Base-by-base conservation (phyloP, 345 rosid species). In the Geranium rotundifolium region DNA sequence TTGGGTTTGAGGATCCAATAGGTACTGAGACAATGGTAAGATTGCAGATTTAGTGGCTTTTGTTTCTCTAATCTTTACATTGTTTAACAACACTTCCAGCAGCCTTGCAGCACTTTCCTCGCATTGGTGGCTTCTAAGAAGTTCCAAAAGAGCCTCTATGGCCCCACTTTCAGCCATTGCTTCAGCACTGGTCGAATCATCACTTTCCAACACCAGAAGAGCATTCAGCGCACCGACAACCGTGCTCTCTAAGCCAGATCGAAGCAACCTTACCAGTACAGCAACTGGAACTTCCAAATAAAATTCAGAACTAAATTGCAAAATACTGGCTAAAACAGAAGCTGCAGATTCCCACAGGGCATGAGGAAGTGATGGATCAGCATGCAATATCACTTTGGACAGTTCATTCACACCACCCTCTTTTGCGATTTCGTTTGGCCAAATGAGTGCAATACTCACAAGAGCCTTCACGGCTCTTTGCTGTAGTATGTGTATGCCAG, bases 111-210 rank as follows among this genome's bases (percentile, higher is more conserved):
- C 86, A 62, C 90, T 85, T 79, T 95, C 97, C 81, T 95, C 99
- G 18, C 95, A 90, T 61, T 88, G 99, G 76, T 95, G 99, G 75
- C 87, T 64, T 68, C 99, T 84, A 37, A 95, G 81, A 73, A 95
- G 95, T 80, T 91, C 99, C 78, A 95, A 77, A 59, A 95, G 88
- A 74, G 95, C 97, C 83, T 90, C 97, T 70, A 95, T 80, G 59
- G 99, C 96, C 63, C 97, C 99, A 69, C 96, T 88, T 77, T 87
- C 97, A 62, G 99, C 96, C 99, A 95, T 90, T 55, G 99, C 93
- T 77, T 87, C 97, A 1, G 97, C 99, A 69, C 96, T 90, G 56
- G 95, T 84, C 62, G 90, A 93, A 63, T 95, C 97, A 54, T 90
- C 96, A 62, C 95, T 90, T 84, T 90, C 99, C 76, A 95, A 76